These are phyloP conservation scores for Daldinia loculata DNA, from an alignment of 495 filamentous ascomycete species.

Conservation along the genomic window DNA sequence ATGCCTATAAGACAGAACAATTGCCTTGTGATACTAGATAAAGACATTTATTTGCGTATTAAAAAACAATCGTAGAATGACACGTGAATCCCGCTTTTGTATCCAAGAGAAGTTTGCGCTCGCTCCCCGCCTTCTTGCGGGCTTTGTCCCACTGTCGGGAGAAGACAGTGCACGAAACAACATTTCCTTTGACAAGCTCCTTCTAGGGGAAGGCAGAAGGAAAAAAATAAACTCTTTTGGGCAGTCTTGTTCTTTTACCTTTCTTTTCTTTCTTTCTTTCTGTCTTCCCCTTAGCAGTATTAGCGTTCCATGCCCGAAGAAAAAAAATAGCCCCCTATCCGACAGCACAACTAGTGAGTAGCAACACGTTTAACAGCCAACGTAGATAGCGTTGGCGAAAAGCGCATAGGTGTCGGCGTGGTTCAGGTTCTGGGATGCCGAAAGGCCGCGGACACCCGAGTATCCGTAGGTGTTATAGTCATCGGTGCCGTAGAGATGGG, in stretches of 20 bases:
- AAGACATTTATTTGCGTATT: conserved; percentile 29
- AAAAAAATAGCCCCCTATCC: conserved; percentile 4
- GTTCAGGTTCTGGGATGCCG: conserved; percentile 55
- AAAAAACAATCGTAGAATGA: conserved; percentile 30
- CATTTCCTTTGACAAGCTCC: neutral
- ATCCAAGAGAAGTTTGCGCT: conserved; percentile 8
- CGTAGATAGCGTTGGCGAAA: conserved; percentile 61
- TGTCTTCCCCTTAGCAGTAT: neutral
- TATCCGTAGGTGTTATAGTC: conserved; percentile 69
- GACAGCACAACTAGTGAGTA: conserved; percentile 1
- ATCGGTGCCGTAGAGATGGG: conserved; percentile 67
- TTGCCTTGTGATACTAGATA: conserved; percentile 33
- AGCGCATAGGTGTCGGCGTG: conserved; percentile 72
- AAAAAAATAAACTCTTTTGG: neutral
- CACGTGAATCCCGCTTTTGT: conserved; percentile 35
- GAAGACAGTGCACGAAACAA: conserved; percentile 26
- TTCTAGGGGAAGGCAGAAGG: conserved; percentile 5
- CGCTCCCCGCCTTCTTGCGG: conserved; percentile 26
- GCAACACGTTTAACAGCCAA: conserved; percentile 40
- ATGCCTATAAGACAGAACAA: conserved; percentile 19
- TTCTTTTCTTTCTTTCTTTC: conserved; percentile 13
- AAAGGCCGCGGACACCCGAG: conserved; percentile 54
- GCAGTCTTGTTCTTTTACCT: neutral
- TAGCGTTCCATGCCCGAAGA: conserved; percentile 9
- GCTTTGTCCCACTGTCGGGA: conserved; percentile 32